A percentile compares a stretch with the other conserved stretches of the same genome.
phyloP scores from a whole-genome alignment of 352 stramenopile genomes.

The Globisporangium middletonii region DNA sequence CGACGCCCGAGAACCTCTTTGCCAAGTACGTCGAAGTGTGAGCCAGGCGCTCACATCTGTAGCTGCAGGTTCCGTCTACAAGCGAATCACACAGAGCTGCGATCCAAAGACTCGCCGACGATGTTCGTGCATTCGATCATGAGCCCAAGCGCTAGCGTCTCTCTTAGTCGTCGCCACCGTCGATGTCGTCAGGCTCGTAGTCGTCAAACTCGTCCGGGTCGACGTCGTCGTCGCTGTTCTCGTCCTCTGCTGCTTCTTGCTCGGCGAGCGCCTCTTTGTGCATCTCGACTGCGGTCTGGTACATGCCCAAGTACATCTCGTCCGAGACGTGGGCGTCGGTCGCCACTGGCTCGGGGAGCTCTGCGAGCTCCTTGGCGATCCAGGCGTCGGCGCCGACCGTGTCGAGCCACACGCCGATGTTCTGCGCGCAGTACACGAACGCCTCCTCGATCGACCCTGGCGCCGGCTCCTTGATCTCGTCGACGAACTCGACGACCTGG shows the following conservation, averaged over 20 bases:
- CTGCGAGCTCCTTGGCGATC: slow-evolving; percentile 77
- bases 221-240: slow-evolving; percentile 25
- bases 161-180: slow-evolving; percentile 39
- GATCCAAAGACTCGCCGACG: too few species aligned
- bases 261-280: slow-evolving; percentile 58
- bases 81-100: too few species aligned
- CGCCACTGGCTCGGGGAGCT: slow-evolving; percentile 35
- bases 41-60: too few species aligned
- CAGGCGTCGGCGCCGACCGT: slow-evolving; percentile 74
- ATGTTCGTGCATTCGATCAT: too few species aligned
- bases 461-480: slow-evolving; percentile 69
- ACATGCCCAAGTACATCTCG: slow-evolving; percentile 87
- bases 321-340: slow-evolving; percentile 53
- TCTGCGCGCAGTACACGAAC: slow-evolving; percentile 73
- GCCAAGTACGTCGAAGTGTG: slow-evolving; percentile 97
- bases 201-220: slow-evolving; percentile 44
- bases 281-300: slow-evolving; percentile 83
- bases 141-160: neutral
- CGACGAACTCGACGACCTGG: slow-evolving; percentile 75
- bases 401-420: slow-evolving; percentile 83
- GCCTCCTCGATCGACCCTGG: slow-evolving; percentile 77
- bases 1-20: slow-evolving; percentile 95
- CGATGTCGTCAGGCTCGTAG: slow-evolving; percentile 45
- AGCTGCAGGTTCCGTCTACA: too few species aligned
- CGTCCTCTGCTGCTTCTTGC: slow-evolving; percentile 19